Base-by-base conservation (phyloP, 2,329 filamentous ascomycete genomes). In the Penicillium sp. region DNA sequence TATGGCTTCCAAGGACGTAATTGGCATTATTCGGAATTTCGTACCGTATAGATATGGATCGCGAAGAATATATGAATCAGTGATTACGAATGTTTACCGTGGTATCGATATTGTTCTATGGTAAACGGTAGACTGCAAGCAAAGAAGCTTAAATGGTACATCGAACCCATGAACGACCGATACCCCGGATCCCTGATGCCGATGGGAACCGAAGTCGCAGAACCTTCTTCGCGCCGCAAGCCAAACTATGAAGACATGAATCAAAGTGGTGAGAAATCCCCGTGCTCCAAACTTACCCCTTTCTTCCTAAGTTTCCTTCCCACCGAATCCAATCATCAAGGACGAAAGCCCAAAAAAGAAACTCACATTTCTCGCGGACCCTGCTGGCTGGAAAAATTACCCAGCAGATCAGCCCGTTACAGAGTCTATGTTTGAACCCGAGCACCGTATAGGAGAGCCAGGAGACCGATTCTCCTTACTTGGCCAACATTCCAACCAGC, bases 401-500 rank as follows among this genome's bases (percentile, higher is more conserved):
- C 36, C 30, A 51, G 25, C 40, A 33, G 36, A 45, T 28, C 28
- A 36, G 16, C 33, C 18, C 39, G 22, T 28, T 22, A 30, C 45
- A 16, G 33, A 6, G 18, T 13, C 36, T 28, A 16, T 22, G 4
- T 43, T 24, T 44, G 35, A 20, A 48, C 28, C 25, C 39, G 43
- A 38, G 18, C 18, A 16, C 9, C 41, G 30, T 45, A 49, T 45
- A 39, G 40, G 46, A 45, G 36, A 10, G n/a, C 18, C 8, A 38
- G 42, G 22, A 45, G 42, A 39, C 16, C 48, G 22, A 11, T 18
- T 46, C 53, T 56, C 57, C 55, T 60, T 60, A 48, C 57, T 33
- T 51, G 39, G 41, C 14, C 24, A 22, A 46, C 57, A 60, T 60
- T 60, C 57, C 55, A 49, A 30, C 18, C 5, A 27, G 35, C 44